Conservation (phyloP, 2,329 filamentous ascomycete species). For the Tolypocladium guangdongense region DNA sequence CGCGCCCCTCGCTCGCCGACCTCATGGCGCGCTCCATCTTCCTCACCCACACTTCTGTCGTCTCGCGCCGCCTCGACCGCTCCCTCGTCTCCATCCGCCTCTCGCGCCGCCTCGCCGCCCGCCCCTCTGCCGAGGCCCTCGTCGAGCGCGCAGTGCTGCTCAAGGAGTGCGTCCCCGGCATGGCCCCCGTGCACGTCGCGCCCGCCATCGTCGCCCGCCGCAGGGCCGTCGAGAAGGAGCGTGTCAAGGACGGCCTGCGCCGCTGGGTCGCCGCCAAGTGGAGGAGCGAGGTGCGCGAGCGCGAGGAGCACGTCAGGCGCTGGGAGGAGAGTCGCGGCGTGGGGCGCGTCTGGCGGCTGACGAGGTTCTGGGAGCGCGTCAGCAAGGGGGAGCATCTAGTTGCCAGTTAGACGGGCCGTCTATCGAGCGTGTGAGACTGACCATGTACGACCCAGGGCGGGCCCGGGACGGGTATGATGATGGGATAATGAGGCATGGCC, state of each 20-base stretch:
- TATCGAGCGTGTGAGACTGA: neutral
- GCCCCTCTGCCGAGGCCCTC: slow-evolving; percentile 49
- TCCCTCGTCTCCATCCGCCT: slow-evolving; percentile 56
- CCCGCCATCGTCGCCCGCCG: slow-evolving; percentile 52
- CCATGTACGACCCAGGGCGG: neutral
- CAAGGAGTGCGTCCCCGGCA: slow-evolving; percentile 46
- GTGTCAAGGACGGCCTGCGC: slow-evolving; percentile 54
- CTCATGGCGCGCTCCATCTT: slow-evolving; percentile 56
- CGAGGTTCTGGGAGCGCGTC: slow-evolving; percentile 56
- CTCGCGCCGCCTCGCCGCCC: slow-evolving; percentile 45
- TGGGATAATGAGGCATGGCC: neutral
- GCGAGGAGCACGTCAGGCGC: slow-evolving; percentile 33
- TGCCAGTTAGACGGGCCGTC: neutral
- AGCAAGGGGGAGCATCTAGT: slow-evolving; percentile 26
- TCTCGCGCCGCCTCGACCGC: slow-evolving; percentile 51
- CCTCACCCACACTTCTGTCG: slow-evolving; percentile 52
- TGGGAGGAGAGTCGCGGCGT: slow-evolving; percentile 41
- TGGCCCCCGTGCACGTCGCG: slow-evolving; percentile 33
- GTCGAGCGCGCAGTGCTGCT: slow-evolving; percentile 56
- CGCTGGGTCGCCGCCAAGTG: slow-evolving; percentile 53
- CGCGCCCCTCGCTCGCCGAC: slow-evolving; percentile 47
- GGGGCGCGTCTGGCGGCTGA: slow-evolving; percentile 49
- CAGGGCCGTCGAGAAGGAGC: slow-evolving; percentile 53
- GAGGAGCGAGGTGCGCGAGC: slow-evolving; percentile 39
- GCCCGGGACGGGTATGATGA: neutral